Evolutionary conservation across 2,329 filamentous ascomycete genomes (phyloP), one percentile per base, ranked within the genome.

Genomic region (Phaeosphaeria sp.): DNA sequence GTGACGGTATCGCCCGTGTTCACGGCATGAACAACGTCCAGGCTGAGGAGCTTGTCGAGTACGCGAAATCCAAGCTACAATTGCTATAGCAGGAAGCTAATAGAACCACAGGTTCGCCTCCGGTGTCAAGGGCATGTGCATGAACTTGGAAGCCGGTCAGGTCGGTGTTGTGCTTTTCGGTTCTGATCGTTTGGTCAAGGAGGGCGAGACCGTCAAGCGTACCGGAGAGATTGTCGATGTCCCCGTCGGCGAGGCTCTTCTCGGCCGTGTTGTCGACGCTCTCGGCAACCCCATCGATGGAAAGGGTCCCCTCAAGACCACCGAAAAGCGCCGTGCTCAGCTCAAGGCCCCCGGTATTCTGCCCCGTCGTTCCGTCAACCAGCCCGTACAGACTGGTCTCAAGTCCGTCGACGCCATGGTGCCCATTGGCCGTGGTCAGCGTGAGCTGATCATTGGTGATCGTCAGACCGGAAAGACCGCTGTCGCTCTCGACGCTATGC

Each of bases 81-180:
- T 51, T 46, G 40, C 59, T 43, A 51, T 50, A 53, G 57, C 50
- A 59, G 55, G 59, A 57, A 55, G 66, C 74, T 76, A 67, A 77
- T 66, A 57, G 60, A 59, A 61, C 53, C 47, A 57, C 71, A 97
- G 93, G 87, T 99, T 99, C 87, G 92, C 95, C 78, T 99, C 95
- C 71, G 95, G 95, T 83, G 95, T 98, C 84, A 98, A 98, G 90
- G 95, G 95, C 83, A 99, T 99, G 95, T 98, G 94, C 92, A 98
- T 99, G 94, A 99, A 99, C 91, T 90, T 99, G 84, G 95, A 99
- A 87, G 95, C 95, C 83, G 95, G 95, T 82, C 95, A 98, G 85
- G 95, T 99, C 86, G 95, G 95, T 97, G 93, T 99, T 78, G 95
- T 99, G 89, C 89, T 99, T 79, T 99, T 99, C 89, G 95, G 95